Percentiles rank a stretch among this genome's conserved stretches.
Evolutionary conservation across 2,329 filamentous ascomycete genomes (phyloP).

Genomic region (Scytalidium lignicola): DNA sequence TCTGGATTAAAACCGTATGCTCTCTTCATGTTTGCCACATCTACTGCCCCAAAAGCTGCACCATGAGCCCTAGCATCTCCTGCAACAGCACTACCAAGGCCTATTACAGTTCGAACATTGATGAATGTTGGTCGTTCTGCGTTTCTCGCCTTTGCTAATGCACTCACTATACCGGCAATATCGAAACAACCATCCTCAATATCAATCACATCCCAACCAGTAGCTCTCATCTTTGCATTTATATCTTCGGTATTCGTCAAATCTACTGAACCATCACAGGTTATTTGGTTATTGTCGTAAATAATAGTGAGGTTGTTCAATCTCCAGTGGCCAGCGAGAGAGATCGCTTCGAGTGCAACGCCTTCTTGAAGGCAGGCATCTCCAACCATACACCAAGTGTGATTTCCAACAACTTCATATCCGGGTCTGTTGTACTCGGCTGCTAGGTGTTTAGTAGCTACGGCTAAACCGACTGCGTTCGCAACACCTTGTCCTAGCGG

Average conservation of each 20-base stretch:
- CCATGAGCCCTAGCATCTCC: conserved; percentile 25
- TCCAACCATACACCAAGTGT: conserved; percentile 44
- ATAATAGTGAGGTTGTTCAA: conserved; percentile 44
- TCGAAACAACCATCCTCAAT: conserved; percentile 40
- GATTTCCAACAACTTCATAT: conserved; percentile 37
- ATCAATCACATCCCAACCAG: conserved; percentile 43
- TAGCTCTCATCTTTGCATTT: conserved; percentile 43
- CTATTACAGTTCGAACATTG: conserved; percentile 45
- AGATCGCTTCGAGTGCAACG: conserved; percentile 43
- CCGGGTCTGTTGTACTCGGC: conserved; percentile 41
- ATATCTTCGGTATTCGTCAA: conserved; percentile 43
- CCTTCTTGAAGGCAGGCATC: conserved; percentile 47
- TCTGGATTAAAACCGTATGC: conserved; percentile 32
- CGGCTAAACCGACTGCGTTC: conserved; percentile 46
- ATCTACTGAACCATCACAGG: conserved; percentile 43
- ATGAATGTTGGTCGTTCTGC: conserved; percentile 45
- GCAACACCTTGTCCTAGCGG: conserved; percentile 46
- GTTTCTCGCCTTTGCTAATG: conserved; percentile 34
- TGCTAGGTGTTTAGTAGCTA: conserved; percentile 42
- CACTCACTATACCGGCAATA: conserved; percentile 35
- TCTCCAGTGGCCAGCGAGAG: conserved; percentile 41
- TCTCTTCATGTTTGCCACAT: conserved; percentile 29
- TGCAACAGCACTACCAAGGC: conserved; percentile 32
- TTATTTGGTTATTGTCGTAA: conserved; percentile 49
- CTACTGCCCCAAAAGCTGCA: conserved; percentile 13